Evolutionary conservation across 148 eudicot species (phyloP), one percentile per base, ranked within the genome.

Genomic region (Hydrangea macrophylla): DNA sequence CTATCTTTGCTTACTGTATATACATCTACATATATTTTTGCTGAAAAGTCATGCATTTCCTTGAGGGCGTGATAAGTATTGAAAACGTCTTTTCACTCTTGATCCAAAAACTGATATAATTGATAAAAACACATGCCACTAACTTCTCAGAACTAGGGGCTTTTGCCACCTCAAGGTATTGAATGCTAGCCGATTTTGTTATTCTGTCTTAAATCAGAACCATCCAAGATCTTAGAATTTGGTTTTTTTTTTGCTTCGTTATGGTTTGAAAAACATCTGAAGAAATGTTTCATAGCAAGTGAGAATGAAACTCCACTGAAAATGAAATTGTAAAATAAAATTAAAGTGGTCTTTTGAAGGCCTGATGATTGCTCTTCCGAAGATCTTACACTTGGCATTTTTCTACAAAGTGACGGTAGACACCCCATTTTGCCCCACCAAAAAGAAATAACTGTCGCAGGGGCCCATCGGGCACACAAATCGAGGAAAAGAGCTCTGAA

Each of bases 151-250:
- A 31, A 27, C 20, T 48, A 23, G 5, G 18, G 35, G 15, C 9
- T 20, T 50, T 27, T 2, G 22, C n/a, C 3, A 23, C 15, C 25
- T 44, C 40, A 27, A 51, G 53, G 56, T 13, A 27, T 64, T 28
- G 36, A 64, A 28, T 9, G 18, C 2, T 28, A 45, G 26, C 24
- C 27, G 12, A 32, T 65, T 5, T 12, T 22, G 30, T 33, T 10
- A 5, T 51, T 65, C 50, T 65, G 26, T 27, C n/a, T 65, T 51
- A 3, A 48, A 65, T 15, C 18, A 65, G 24, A 50, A 22, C 24
- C 32, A 39, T 22, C 66, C 37, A 24, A 51, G 51, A 25, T 5
- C 22, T 32, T 13, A 3, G 27, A 25, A 24, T 24, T 24, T 12
- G 27, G 65, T 30, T 11, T 22, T 24, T 28, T 25, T 11, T 36